Conservation (phyloP, 306 rosid species). For the Benincasa hispida region DNA sequence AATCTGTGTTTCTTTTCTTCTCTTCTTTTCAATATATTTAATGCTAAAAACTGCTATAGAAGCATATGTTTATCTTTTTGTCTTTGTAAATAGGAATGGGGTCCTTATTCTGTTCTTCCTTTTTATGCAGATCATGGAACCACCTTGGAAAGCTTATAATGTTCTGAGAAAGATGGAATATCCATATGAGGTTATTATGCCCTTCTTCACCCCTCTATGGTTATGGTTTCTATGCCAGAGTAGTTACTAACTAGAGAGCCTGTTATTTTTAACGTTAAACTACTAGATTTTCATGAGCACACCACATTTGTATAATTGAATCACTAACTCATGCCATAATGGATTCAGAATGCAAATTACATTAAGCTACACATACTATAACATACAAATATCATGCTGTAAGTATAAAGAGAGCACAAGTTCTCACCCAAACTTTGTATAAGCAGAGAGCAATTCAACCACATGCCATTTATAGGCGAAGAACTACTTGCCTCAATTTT, state of each 20-base stretch:
- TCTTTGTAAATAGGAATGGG: slow-evolving; percentile 5
- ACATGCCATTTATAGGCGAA: not conserved
- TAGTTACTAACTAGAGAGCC: not conserved
- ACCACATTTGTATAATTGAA: not conserved
- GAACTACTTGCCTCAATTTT: not conserved
- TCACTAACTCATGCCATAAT: not conserved
- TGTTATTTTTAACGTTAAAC: not conserved
- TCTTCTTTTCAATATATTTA: too few relatives aligned
- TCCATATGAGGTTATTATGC: slow-evolving; percentile 65
- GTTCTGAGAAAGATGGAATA: slow-evolving; percentile 80
- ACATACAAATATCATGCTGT: not conserved
- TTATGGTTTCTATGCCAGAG: not conserved
- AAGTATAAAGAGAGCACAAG: not conserved
- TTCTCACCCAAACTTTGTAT: not conserved
- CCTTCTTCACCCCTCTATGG: not conserved
- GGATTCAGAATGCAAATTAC: not conserved
- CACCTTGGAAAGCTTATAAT: slow-evolving; percentile 85
- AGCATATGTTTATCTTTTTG: not conserved
- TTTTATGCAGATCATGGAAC: slow-evolving; percentile 84
- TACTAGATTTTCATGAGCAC: not conserved
- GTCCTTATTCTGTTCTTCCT: slow-evolving; percentile 8
- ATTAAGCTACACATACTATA: not conserved
- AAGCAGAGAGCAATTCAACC: not conserved
- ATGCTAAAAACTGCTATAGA: not conserved
- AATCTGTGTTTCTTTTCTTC: too few relatives aligned